Evolutionary conservation across 495 filamentous ascomycete genomes (phyloP).

Genomic region (Tricharina praecox): DNA sequence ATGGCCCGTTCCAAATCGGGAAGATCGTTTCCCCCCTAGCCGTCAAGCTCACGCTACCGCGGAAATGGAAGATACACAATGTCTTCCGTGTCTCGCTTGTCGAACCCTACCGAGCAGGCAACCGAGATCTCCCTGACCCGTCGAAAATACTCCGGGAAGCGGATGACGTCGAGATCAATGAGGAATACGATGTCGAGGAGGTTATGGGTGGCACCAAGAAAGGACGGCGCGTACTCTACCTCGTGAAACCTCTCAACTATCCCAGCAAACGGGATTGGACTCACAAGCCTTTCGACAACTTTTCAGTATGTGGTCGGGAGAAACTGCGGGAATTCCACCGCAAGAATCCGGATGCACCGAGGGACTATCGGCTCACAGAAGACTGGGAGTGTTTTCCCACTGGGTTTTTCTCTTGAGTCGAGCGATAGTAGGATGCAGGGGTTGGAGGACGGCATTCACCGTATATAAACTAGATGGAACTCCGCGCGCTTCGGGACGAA

Average conservation of each 20-base stretch:
- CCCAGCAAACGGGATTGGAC: not conserved
- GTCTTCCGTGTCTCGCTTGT: conserved; percentile 11
- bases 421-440: not conserved
- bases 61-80: conserved; percentile 11
- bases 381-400: not conserved
- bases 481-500: no score
- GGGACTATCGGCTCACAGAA: not conserved
- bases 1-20: not conserved
- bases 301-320: not conserved
- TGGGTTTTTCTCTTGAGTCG: not conserved
- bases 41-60: not conserved
- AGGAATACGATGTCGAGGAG: not conserved
- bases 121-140: not conserved
- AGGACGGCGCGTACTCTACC: not conserved
- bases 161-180: not conserved
- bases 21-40: not conserved
- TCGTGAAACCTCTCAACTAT: not conserved
- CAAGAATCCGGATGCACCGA: not conserved
- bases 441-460: not conserved
- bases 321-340: not conserved
- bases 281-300: not conserved
- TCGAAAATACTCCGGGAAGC: not conserved
- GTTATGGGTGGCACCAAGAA: not conserved
- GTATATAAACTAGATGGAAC: no score
- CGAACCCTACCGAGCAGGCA: not conserved